A percentile compares a stretch with the other conserved stretches of the same genome.
Evolutionary conservation across 768 basidiomycete genomes (phyloP).

Genomic region (Tricholoma bakamatsutake): DNA sequence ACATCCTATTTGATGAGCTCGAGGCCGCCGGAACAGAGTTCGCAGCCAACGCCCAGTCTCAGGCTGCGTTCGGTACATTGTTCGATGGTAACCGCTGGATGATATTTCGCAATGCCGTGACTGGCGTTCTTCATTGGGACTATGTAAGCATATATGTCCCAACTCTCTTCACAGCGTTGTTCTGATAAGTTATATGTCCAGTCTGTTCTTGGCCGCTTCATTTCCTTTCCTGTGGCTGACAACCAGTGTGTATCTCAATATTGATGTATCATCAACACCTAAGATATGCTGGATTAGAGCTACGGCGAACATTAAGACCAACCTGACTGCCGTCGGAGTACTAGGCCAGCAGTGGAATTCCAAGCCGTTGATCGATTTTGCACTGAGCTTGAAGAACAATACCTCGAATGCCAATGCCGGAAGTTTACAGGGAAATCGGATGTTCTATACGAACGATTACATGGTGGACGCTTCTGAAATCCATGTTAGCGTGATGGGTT

Average conservation of each 20-base stretch:
- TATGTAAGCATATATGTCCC: constrained; percentile 39
- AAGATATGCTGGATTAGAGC: constrained; percentile 22
- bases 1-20: constrained; percentile 55
- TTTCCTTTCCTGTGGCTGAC: neutral
- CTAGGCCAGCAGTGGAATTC: constrained; percentile 37
- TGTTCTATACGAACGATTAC: constrained; percentile 23
- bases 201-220: constrained; percentile 32
- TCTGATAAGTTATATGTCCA: constrained; percentile 15
- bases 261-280: neutral
- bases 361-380: constrained; percentile 18
- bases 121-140: constrained; percentile 64
- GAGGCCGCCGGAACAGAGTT: constrained; percentile 56
- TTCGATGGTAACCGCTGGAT: constrained; percentile 64
- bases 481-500: neutral
- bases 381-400: constrained; percentile 17
- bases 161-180: neutral
- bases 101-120: constrained; percentile 55
- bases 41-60: constrained; percentile 36
- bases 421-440: constrained; percentile 15
- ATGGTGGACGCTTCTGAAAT: constrained; percentile 7
- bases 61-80: constrained; percentile 46
- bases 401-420: constrained; percentile 18
- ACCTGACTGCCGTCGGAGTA: constrained; percentile 32
- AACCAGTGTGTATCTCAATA: neutral
- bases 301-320: constrained; percentile 35